phyloP scores from a whole-genome alignment of 805 yeast genomes.

The Kazachstania africana region DNA sequence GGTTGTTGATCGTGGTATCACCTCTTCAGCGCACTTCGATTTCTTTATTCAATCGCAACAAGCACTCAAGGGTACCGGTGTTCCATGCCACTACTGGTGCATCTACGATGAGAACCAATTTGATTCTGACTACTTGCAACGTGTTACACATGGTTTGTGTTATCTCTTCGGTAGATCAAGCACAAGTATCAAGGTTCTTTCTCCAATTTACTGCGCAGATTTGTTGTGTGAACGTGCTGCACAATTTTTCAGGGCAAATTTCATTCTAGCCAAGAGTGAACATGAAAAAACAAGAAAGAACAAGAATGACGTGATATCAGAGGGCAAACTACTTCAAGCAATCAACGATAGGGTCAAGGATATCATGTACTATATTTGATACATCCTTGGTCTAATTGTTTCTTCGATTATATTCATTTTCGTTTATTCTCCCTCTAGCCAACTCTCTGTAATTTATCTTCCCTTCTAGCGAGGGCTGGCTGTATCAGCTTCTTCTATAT shows the following conservation, averaged over 20 bases:
- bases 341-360: constrained; percentile 10
- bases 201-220: constrained; percentile 15
- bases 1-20: constrained; percentile 16
- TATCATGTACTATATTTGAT: constrained; percentile 13
- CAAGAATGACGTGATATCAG: constrained; percentile 6
- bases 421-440: neutral
- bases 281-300: constrained; percentile 6
- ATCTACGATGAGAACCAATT: constrained; percentile 12
- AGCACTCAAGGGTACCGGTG: constrained; percentile 17
- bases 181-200: constrained; percentile 12
- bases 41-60: constrained; percentile 17
- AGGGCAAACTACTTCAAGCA: constrained; percentile 6
- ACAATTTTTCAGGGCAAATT: constrained; percentile 12
- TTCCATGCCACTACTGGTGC: constrained; percentile 18
- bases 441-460: too few species aligned
- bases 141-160: constrained; percentile 12
- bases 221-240: constrained; percentile 16
- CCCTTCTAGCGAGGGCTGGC: too few species aligned
- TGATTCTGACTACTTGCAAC: constrained; percentile 12
- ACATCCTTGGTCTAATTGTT: too few species aligned
- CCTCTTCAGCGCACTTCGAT: constrained; percentile 16
- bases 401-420: neutral
- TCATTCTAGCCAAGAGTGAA: constrained; percentile 7
- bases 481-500: too few species aligned
- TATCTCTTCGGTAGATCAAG: constrained; percentile 15